Evolutionary conservation across 2,329 filamentous ascomycete species (phyloP), one percentile per base, ranked within the genome.

Genomic region (Monilinia laxa): DNA sequence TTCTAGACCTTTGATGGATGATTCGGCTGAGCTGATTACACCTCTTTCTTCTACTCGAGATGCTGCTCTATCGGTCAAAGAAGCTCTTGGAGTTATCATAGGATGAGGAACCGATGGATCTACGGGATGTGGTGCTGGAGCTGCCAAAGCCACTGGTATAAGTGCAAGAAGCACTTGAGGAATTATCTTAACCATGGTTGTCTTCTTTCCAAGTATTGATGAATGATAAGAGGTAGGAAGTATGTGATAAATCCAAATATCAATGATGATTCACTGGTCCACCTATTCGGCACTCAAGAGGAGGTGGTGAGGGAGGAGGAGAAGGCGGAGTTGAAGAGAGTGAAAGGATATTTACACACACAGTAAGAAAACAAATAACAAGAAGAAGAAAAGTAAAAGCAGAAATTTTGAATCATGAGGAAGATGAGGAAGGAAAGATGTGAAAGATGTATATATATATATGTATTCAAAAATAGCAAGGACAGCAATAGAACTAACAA

Each of bases 1-100:
- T 42, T 76, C 78, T 9, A 84, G 75, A 56, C 85, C 78, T 63
- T 81, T 77, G 68, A 84, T 79, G 47, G 72, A 71, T 38, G 58
- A 51, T 62, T 51, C 45, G 31, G 23, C 58, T 25, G 72, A 73
- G 69, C 82, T 82, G 55, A 80, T 79, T 12, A 85, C 77, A 65
- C 83, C 77, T 45, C 76, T 70, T 42, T 79, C 76, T 68, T 77
- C 73, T 23, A 83, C 81, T 67, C 73, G 76, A 9, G 78, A 78
- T 2, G 79, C 77, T 57, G 68, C 70, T 60, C 75, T 74, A 35
- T 79, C 75, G 64, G 78, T 74, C 59, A 78, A 70, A 53, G 79
- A 78, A 16, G 80, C 79, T 31, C 80, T 80, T 35, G 81, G 77
- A 12, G 84, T 85, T 62, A 85, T 80, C 71, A 80, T 74, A 54